A percentile compares a stretch with the other conserved stretches of the same genome.
Conservation (phyloP, 164 flowering plant species). For the Vitis rotundifolia region DNA sequence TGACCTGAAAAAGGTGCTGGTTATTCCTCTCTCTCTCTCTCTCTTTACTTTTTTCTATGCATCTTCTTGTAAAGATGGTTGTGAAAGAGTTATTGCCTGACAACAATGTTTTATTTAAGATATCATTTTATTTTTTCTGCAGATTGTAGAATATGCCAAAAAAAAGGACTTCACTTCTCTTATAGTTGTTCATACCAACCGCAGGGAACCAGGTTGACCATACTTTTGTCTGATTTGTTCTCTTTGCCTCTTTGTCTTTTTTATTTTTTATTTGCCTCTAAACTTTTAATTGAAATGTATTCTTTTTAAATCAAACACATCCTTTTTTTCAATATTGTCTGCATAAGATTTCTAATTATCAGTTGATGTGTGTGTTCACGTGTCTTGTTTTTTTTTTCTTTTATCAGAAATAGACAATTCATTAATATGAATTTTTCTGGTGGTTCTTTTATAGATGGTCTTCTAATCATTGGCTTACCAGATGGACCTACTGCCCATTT, state of each 20-base stretch:
- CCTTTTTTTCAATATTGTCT: too few relatives aligned
- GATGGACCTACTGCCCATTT: constrained; percentile 97
- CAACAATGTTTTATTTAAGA: neutral
- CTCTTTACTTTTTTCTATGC: too few relatives aligned
- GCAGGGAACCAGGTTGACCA: constrained; percentile 81
- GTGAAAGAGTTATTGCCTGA: neutral
- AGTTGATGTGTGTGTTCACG: too few relatives aligned
- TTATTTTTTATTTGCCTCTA: neutral
- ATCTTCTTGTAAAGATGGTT: neutral
- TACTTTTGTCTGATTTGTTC: constrained; percentile 2
- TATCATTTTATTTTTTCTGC: constrained; percentile 11
- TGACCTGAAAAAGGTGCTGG: constrained; percentile 82
- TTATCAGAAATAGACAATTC: too few relatives aligned
- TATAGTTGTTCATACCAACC: constrained; percentile 86
- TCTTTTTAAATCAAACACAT: too few relatives aligned
- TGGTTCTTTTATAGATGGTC: constrained; percentile 61
- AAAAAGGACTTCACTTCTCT: constrained; percentile 80
- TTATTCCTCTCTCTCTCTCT: neutral
- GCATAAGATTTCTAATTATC: too few relatives aligned
- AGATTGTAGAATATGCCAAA: constrained; percentile 89
- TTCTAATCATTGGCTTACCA: constrained; percentile 75
- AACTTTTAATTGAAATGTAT: too few relatives aligned
- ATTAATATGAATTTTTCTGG: neutral
- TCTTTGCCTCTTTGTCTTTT: neutral
- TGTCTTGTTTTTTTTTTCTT: too few relatives aligned